Evolutionary conservation across 1,284 basidiomycete genomes (phyloP).

Genomic region (Tremellales sp.): DNA sequence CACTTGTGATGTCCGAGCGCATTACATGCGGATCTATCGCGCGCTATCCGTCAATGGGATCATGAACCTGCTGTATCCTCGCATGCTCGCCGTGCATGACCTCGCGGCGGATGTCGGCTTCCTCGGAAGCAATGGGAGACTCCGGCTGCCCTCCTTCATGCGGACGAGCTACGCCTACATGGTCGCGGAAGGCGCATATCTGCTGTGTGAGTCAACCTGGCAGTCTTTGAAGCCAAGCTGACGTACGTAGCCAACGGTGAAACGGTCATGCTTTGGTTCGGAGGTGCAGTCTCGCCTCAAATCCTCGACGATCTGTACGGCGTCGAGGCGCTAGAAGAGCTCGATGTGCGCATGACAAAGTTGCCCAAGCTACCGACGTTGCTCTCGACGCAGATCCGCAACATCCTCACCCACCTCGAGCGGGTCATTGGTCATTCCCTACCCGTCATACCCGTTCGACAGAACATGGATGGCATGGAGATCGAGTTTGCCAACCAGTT

Average conservation of each 20-base stretch:
- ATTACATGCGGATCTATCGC: slow-evolving; percentile 72
- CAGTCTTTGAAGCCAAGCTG: background rate
- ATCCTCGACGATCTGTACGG: slow-evolving; percentile 82
- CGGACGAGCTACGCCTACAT: slow-evolving; percentile 80
- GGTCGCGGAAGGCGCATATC: slow-evolving; percentile 85
- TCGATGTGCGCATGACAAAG: slow-evolving; percentile 71
- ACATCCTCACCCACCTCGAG: slow-evolving; percentile 71
- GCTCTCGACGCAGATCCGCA: slow-evolving; percentile 78
- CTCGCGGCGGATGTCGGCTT: slow-evolving; percentile 69
- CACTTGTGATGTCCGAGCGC: slow-evolving; percentile 87
- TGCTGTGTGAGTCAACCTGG: slow-evolving; percentile 62
- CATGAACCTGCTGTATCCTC: slow-evolving; percentile 83
- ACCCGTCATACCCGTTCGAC: slow-evolving; percentile 77
- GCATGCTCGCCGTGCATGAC: slow-evolving; percentile 83
- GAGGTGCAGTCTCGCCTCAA: slow-evolving; percentile 72
- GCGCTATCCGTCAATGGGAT: slow-evolving; percentile 65
- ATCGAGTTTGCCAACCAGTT: slow-evolving; percentile 96
- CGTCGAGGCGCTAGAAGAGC: slow-evolving; percentile 67
- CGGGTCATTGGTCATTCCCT: slow-evolving; percentile 60
- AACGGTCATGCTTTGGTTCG: slow-evolving; percentile 85
- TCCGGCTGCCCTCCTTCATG: slow-evolving; percentile 75
- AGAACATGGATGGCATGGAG: slow-evolving; percentile 90
- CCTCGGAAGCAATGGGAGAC: slow-evolving; percentile 54
- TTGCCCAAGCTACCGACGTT: slow-evolving; percentile 65
- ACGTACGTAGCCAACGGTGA: slow-evolving; percentile 82